Base-by-base conservation (phyloP, 345 rosid species). In the Ricinus communis region DNA sequence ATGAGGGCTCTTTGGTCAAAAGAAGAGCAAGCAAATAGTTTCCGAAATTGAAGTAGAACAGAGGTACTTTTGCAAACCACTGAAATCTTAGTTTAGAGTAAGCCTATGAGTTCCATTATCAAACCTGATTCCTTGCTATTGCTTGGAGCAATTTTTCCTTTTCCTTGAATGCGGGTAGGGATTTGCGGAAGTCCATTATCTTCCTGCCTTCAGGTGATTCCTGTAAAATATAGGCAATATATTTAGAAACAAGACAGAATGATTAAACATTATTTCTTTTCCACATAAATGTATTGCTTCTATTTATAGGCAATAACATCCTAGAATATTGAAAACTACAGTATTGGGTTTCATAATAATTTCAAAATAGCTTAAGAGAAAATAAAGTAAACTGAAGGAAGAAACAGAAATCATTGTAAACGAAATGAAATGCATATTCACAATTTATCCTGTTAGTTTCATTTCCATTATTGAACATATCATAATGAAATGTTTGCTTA, bases 71-170 rank as follows among this genome's bases (percentile, higher is more conserved):
- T 46, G 30, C 59, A 24, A 4, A 43, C 7, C 27, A 28, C n/a
- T 38, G 15, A 33, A 22, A 56, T 47, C 19, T 66, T 25, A 46
- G 27, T 14, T 25, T 18, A 54, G 46, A 55, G 14, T 0, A 8
- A 28, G 56, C 14, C 49, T 28, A 33, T 31, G 10, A 49, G 33
- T 41, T 28, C 13, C 28, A 65, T 13, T 21, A 21, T 12, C 79
- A 46, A 45, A 94, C 98, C 98, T 95, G 99, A 80, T 95, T 95
- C 77, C 90, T 86, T 52, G 99, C 99, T 67, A 92, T 90, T 61
- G 99, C 97, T 81, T 95, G 97, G 52, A 95, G 97, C 69, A 95
- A 85, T 79, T 85, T 88, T 76, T 90, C 97, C 83, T 90, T 92
- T 82, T 95, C 99, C 82, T 82, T 88, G 86, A 85, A 92, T 61